Evolutionary conservation across 2,329 filamentous ascomycete species (phyloP).

Genomic region (Verticillium zaregamsianum): DNA sequence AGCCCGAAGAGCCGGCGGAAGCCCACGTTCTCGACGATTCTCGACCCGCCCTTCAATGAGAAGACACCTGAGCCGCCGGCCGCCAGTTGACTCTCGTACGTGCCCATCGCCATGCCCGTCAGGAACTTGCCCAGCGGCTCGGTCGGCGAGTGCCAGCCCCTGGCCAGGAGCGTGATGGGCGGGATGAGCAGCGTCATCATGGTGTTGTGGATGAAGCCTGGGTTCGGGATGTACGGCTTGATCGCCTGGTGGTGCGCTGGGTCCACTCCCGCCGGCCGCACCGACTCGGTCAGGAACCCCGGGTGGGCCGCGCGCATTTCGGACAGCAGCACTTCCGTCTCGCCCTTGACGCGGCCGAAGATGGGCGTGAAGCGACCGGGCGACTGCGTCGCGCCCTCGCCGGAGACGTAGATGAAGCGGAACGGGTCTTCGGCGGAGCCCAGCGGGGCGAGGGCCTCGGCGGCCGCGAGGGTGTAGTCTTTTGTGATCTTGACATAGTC

Average conservation of each 20-base stretch:
- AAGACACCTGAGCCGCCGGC: slow-evolving; percentile 24
- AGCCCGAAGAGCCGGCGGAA: slow-evolving; percentile 29
- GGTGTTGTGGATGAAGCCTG: slow-evolving; percentile 12
- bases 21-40: slow-evolving; percentile 28
- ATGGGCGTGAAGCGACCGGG: slow-evolving; percentile 52
- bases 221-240: slow-evolving; percentile 34
- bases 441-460: slow-evolving; percentile 52
- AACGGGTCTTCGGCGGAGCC: slow-evolving; percentile 45
- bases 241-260: slow-evolving; percentile 32
- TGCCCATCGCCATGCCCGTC: slow-evolving; percentile 40
- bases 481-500: slow-evolving; percentile 67
- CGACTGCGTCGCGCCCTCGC: slow-evolving; percentile 52
- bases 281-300: slow-evolving; percentile 48
- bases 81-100: slow-evolving; percentile 19
- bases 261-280: slow-evolving; percentile 60
- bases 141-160: slow-evolving; percentile 35
- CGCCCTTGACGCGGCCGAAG: slow-evolving; percentile 64
- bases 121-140: slow-evolving; percentile 37
- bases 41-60: slow-evolving; percentile 25
- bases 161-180: slow-evolving; percentile 15
- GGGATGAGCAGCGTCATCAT: slow-evolving; percentile 14
- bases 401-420: slow-evolving; percentile 69
- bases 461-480: slow-evolving; percentile 61
- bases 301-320: slow-evolving; percentile 40
- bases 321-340: slow-evolving; percentile 57